Conservation (phyloP, 1,284 basidiomycete species). For the Takashimella tepidaria region DNA sequence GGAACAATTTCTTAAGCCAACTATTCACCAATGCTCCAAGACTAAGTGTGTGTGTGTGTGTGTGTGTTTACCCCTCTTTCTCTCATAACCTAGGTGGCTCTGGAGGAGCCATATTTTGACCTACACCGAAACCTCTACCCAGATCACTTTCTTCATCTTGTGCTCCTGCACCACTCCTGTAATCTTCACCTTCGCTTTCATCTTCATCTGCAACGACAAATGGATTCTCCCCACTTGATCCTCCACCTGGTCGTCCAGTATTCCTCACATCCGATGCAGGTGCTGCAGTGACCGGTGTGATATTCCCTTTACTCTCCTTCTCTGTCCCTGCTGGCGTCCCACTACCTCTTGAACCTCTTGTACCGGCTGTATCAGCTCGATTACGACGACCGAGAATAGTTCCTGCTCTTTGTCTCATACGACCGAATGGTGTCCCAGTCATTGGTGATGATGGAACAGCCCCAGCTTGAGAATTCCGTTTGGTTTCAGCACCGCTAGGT, state of each 20-base stretch:
- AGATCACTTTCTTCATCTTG: conserved; percentile 7
- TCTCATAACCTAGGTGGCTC: conserved; percentile 18
- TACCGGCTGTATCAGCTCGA: conserved; percentile 15
- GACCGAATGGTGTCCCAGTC: conserved; percentile 2
- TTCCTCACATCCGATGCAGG: no score
- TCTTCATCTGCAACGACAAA: neutral
- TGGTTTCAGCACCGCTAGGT: neutral
- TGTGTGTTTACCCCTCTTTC: no score
- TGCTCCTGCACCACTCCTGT: conserved; percentile 3
- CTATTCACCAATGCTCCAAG: no score
- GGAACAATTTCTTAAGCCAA: no score
- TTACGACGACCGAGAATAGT: conserved; percentile 27
- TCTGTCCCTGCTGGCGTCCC: neutral
- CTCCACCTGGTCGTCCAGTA: no score
- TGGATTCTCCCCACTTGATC: neutral
- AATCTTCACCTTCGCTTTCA: neutral
- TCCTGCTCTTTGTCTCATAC: conserved; percentile 33
- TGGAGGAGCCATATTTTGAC: conserved; percentile 20
- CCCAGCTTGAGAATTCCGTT: neutral
- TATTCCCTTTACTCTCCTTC: neutral
- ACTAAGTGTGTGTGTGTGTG: no score
- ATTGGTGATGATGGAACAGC: neutral
- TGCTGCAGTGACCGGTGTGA: neutral
- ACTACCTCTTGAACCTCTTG: neutral
- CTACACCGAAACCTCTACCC: conserved; percentile 15